These are phyloP conservation scores for Catenaria anguillulae DNA, from an alignment of 371 early-diverging fungal species.

Conservation along the genomic window DNA sequence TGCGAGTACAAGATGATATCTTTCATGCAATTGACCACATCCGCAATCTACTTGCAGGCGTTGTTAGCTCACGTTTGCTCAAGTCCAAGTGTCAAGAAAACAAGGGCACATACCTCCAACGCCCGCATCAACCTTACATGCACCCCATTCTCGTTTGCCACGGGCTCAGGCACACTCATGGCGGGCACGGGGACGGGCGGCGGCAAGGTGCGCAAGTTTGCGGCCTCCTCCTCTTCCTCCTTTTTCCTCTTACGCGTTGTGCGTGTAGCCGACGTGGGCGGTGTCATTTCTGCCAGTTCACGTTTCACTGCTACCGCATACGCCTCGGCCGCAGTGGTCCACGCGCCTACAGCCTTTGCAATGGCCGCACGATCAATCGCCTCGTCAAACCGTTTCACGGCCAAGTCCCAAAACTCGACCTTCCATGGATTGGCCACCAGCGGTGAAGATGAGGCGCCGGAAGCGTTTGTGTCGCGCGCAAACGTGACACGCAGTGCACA, in stretches of 20 bases:
- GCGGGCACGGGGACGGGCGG: neutral
- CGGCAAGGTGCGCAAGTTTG: neutral
- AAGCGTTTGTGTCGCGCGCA: no score
- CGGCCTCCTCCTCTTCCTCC: no score
- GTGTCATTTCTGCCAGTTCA: no score
- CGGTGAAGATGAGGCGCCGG: no score
- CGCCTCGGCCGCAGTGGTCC: neutral
- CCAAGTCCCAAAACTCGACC: constrained; percentile 1
- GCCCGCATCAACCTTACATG: neutral
- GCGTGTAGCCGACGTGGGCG: neutral
- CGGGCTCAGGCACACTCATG: neutral
- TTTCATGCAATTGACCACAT: neutral
- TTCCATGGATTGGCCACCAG: no score
- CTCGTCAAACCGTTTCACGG: neutral
- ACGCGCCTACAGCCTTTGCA: neutral
- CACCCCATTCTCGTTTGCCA: neutral
- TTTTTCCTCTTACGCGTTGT: no score
- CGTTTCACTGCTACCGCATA: no score
- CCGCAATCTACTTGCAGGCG: no score
- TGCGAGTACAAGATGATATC: neutral
- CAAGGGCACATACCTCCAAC: no score
- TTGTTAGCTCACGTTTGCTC: no score
- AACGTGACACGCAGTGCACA: neutral
- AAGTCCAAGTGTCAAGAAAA: no score
- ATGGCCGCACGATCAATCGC: neutral